phyloP scores from a whole-genome alignment of 2,329 filamentous ascomycete species.

The Teratosphaeria gauchensis region DNA sequence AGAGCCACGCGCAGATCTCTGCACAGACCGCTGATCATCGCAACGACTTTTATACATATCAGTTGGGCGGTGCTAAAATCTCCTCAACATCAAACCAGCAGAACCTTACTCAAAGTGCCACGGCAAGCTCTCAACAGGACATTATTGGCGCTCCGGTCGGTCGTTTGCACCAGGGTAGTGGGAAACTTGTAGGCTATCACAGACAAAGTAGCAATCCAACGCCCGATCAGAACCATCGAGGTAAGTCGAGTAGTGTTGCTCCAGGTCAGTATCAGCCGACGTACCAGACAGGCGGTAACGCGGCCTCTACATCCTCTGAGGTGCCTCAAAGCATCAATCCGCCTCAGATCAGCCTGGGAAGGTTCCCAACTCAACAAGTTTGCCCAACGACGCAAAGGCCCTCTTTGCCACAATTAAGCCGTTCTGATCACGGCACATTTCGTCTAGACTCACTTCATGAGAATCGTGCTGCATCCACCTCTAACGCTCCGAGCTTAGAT shows the following conservation, averaged over 20 bases:
- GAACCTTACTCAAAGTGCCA: background rate
- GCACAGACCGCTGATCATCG: background rate
- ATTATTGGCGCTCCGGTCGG: background rate
- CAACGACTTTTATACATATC: background rate
- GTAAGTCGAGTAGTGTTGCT: background rate
- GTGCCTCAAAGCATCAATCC: background rate
- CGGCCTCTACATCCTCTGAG: background rate
- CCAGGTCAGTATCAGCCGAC: background rate
- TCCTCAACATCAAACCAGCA: background rate
- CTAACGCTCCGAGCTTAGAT: background rate
- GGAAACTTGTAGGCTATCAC: background rate
- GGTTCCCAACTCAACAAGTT: background rate
- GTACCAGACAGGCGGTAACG: background rate
- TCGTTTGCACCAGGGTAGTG: background rate
- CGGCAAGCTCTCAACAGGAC: too few relatives aligned
- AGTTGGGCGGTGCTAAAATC: background rate
- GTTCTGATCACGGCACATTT: background rate
- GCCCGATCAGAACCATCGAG: background rate
- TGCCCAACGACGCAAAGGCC: background rate
- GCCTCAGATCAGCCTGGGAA: background rate
- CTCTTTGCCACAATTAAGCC: background rate
- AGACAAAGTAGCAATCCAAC: background rate
- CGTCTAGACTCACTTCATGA: background rate
- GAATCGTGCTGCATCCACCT: background rate
- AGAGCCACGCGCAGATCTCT: background rate